Percentiles rank a stretch among this genome's conserved stretches.
Conservation (phyloP, 2,329 filamentous ascomycete species). For the Cordyceps cateniannulata region DNA sequence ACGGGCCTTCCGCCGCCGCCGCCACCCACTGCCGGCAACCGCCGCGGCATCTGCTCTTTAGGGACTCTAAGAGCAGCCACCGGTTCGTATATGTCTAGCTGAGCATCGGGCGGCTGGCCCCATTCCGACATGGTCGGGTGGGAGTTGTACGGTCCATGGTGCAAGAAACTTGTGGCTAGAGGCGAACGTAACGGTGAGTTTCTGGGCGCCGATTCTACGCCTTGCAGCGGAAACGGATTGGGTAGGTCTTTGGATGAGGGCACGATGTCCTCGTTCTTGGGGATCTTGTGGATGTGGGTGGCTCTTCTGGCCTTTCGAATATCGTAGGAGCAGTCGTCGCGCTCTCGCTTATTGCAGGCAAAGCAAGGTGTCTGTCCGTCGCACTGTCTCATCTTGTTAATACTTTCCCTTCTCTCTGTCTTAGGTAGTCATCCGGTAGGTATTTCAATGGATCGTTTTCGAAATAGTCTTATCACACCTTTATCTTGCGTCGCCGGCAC, state of each 20-base stretch:
- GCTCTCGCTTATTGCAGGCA: conserved; percentile 48
- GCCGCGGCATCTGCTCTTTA: background rate
- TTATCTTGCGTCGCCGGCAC: conserved; percentile 62
- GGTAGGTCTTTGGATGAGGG: background rate
- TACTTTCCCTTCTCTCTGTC: background rate
- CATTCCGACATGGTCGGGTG: background rate
- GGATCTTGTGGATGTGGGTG: background rate
- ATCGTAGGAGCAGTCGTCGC: conserved; percentile 35
- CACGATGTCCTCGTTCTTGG: background rate
- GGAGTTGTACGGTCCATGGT: background rate
- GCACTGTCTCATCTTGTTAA: conserved; percentile 38
- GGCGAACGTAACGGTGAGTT: background rate
- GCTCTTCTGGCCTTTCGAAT: conserved; percentile 12
- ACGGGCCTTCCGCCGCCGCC: background rate
- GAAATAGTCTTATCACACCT: conserved; percentile 36
- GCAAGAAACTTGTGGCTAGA: background rate
- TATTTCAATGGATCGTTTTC: background rate
- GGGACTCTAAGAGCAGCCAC: background rate
- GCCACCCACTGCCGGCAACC: no score
- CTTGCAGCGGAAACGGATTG: background rate
- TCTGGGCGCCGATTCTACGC: background rate
- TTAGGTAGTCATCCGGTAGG: background rate
- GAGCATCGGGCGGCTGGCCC: background rate
- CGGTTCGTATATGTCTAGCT: background rate
- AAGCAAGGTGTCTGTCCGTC: conserved; percentile 52